Evolutionary conservation across 495 filamentous ascomycete species (phyloP), one percentile per base, ranked within the genome.

Genomic region (Achaetomiella virescens): DNA sequence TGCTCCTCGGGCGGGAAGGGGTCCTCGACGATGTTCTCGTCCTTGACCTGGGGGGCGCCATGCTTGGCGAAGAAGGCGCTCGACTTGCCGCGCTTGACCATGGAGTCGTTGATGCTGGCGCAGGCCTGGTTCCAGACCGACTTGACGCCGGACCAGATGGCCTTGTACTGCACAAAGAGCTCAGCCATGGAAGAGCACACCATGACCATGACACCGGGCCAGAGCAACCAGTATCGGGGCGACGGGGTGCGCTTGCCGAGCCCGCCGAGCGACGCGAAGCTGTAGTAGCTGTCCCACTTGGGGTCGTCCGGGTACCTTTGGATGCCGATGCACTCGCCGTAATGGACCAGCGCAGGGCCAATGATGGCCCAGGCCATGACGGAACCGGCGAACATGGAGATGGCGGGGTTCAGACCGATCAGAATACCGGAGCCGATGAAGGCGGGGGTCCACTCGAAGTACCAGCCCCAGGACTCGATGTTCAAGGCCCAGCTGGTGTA

Each of bases 401-500:
- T 76, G 36, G 82, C 80, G 8, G 80, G 74, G 68, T 86, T 85
- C 44, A 85, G 73, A 55, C 84, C 84, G 58, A 86, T 81, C 40
- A 87, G 75, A 62, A 87, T 82, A 33, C 84, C 83, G 49, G 74
- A 76, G 24, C 84, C 84, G 55, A 86, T 84, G 65, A 87, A 86
- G 35, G 84, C 83, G 0, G 83, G 83, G 0, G 83, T 85, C 68
- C 72, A 83, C 60, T 85, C 82, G 38, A 82, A 72, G 52, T 75
- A 72, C 84, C 83, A 87, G 21, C 81, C 81, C 84, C 83, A 86
- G 54, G 77, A 84, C 66, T 86, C 82, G 21, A 83, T 76, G 48
- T 77, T 73, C 55, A 85, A 59, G 1, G 81, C 81, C 54, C 66
- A 69, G 61, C 78, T 81, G 17, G 52, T 77, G 64, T 82, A 79